Evolutionary conservation across 1,139 yeast genomes (phyloP), one percentile per base, ranked within the genome.

Genomic region (Yamadazyma kanchanaburiensis): DNA sequence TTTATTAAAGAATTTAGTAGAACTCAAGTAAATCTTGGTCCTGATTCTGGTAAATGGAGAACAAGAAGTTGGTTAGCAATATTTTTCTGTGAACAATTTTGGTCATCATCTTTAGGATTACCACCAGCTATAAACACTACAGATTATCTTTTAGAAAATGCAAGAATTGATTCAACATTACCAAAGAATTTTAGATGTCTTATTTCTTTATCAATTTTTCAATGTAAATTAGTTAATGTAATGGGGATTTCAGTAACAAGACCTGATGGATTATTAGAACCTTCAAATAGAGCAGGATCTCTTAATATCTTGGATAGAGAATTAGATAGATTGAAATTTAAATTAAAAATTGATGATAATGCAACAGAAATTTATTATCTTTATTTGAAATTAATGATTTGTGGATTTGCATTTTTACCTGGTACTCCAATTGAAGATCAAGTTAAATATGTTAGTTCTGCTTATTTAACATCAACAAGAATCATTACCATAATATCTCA

Each of bases 41-140:
- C 94, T 0, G 88, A 88, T 55, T 91, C 96, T 4, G 96, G 87
- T 45, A 80, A 80, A 51, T 89, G 96, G 96, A 71, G 97, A 53
- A 87, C 96, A 1, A 68, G 96, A 42, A 78, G 95, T 1, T 89
- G 96, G 96, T 62, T 87, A 21, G 88, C 94, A 0, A 81, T 86
- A 3, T 89, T 85, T 53, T 83, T 88, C 49, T 73, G 86, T 34
- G 96, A 88, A 51, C 94, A 87, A 44, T 84, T 88, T 49, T 86
- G 95, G 94, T 82, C 94, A 10, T 84, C 94, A 11, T 77, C 80
- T 25, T 60, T 88, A 32, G 96, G 96, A 1, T 63, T 89, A 30
- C 96, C 96, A 1, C 91, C 96, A 1, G 80, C 87, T 8, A 74
- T 86, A 40, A 65, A 57, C 35, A 83, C 87, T 21, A 83, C 94